Evolutionary conservation across 306 rosid genomes (phyloP).

Genomic region (Lathyrus sativus): DNA sequence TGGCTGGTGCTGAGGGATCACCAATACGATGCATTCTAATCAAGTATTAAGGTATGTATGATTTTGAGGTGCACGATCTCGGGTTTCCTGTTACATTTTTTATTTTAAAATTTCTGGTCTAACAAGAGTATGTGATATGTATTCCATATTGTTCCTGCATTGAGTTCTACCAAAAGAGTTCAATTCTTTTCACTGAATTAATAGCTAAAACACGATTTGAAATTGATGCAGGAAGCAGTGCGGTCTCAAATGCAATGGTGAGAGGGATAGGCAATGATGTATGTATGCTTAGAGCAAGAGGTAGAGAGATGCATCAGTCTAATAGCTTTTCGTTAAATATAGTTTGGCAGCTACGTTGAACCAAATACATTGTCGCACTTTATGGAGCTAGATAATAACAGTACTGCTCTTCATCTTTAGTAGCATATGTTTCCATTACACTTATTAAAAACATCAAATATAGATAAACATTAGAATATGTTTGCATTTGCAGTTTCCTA

Average conservation of each 20-base stretch:
- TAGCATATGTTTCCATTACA: background rate
- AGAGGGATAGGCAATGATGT: conserved; percentile 18
- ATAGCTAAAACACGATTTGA: conserved; percentile 11
- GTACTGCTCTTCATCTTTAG: conserved; percentile 6
- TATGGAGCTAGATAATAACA: conserved; percentile 30
- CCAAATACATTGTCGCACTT: conserved; percentile 22
- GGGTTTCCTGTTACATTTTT: background rate
- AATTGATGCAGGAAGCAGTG: conserved; percentile 37
- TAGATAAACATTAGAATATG: background rate
- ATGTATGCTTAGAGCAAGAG: conserved; percentile 32
- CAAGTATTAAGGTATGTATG: conserved; percentile 41
- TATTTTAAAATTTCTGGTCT: background rate
- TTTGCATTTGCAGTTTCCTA: too few species aligned
- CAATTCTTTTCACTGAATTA: conserved; percentile 12
- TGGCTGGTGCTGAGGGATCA: conserved; percentile 90
- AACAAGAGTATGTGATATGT: conserved; percentile 37
- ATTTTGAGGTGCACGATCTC: conserved; percentile 5
- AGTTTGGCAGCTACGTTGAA: conserved; percentile 10
- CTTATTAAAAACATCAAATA: conserved; percentile 4
- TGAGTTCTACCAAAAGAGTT: conserved; percentile 6
- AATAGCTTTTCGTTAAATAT: conserved; percentile 27
- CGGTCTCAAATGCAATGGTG: conserved; percentile 1
- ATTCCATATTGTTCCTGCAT: background rate
- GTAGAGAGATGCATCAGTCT: conserved; percentile 17
- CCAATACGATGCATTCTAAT: conserved; percentile 90